phyloP scores from a whole-genome alignment of 1,284 basidiomycete species.

The Tilletiaria anomala region DNA sequence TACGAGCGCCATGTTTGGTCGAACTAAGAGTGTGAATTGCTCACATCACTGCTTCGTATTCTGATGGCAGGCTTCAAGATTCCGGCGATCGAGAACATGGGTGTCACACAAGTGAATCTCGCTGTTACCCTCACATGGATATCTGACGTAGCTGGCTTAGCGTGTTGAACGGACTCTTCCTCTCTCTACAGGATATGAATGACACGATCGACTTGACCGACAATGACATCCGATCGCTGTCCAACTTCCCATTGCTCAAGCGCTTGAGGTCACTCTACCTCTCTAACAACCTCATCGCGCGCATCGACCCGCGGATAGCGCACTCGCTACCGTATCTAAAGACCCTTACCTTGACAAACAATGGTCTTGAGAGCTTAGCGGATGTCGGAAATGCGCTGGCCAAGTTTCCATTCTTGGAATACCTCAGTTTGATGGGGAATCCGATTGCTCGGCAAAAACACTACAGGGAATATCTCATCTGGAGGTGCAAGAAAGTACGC shows the following conservation, averaged over 20 bases:
- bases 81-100: slow-evolving; percentile 95
- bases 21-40: too few species aligned
- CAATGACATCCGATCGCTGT: slow-evolving; percentile 77
- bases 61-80: slow-evolving; percentile 65
- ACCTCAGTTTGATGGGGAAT: slow-evolving; percentile 72
- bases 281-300: slow-evolving; percentile 72
- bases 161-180: background rate
- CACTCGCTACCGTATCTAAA: slow-evolving; percentile 69
- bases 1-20: too few species aligned
- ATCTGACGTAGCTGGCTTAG: slow-evolving; percentile 1
- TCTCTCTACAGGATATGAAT: slow-evolving; percentile 58
- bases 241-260: slow-evolving; percentile 69
- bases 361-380: slow-evolving; percentile 53
- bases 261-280: slow-evolving; percentile 64
- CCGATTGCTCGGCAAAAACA: slow-evolving; percentile 83
- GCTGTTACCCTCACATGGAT: slow-evolving; percentile 9
- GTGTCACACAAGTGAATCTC: slow-evolving; percentile 68
- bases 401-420: slow-evolving; percentile 62
- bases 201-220: slow-evolving; percentile 91
- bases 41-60: slow-evolving; percentile 25
- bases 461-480: slow-evolving; percentile 74
- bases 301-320: slow-evolving; percentile 63
- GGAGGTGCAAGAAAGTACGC: slow-evolving; percentile 52
- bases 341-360: slow-evolving; percentile 46
- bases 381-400: slow-evolving; percentile 64